Base-by-base conservation (phyloP, 2,329 filamentous ascomycete species). In the Aspergillus floridensis region DNA sequence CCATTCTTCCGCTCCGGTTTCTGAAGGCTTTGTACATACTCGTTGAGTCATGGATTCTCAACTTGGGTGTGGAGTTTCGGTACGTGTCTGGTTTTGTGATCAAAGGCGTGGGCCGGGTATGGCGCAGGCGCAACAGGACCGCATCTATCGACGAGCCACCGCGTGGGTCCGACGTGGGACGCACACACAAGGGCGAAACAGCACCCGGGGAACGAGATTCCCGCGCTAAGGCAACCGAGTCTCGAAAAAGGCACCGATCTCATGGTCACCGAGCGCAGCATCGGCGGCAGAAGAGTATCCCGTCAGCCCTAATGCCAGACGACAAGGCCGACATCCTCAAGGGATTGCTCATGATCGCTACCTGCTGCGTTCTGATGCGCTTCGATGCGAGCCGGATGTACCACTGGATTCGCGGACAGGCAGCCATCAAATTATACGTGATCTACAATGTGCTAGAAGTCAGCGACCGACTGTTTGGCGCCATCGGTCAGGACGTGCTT, bases 331-430 rank as follows among this genome's bases (percentile, higher is more conserved):
- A 99, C 75, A 85, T 99, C 12, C 81, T 99, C 2, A 96, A 96
- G 74, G 95, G 95, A 0, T 81, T 92, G 21, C 84, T 99, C 59
- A 93, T 99, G 62, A 84, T 97, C 52, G 87, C 86, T 69, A 97
- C 92, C 70, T 96, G 91, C 67, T 80, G 89, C 54, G 86, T 93
- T 14, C 81, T 99, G 53, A 93, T 96, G 87, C 88, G 86, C 24
- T 88, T 99, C 49, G 96, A 99, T 73, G 95, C 95, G 5, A 97
- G 93, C 72, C 87, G 93, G 54, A 97, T 98, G 91, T 99, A 99
- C 71, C 95, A 99, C 74, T 93, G 93, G 69, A 96, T 99, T 68
- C 89, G 93, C 50, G 95, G 92, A 0, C 95, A 99, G 75, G 93
- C 93, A 1, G 93, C 93, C 7, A 97, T 99, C 78, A 99, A 99